phyloP scores from a whole-genome alignment of 768 basidiomycete genomes.

The Agrocybe pediades region DNA sequence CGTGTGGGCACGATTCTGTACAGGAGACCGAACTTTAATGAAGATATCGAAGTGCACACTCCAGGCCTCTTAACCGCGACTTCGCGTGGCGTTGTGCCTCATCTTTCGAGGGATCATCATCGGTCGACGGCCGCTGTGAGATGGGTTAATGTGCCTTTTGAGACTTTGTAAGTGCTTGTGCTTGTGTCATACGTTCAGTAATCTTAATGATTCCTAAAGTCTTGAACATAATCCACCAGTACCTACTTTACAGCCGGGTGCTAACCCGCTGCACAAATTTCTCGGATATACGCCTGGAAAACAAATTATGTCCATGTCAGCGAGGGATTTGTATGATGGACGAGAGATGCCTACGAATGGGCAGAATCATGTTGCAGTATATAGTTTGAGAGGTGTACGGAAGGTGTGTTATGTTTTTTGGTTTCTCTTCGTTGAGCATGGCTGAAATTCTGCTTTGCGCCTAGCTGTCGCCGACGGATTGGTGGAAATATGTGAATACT shows the following conservation, averaged over 20 bases:
- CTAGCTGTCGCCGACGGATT: slow-evolving; percentile 58
- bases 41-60: slow-evolving; percentile 48
- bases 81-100: slow-evolving; percentile 74
- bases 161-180: slow-evolving; percentile 67
- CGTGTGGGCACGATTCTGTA: slow-evolving; percentile 35
- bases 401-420: slow-evolving; percentile 45
- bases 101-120: slow-evolving; percentile 68
- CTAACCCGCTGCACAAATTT: slow-evolving; percentile 62
- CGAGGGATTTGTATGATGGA: slow-evolving; percentile 66
- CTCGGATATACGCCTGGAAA: slow-evolving; percentile 51
- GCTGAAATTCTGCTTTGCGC: background rate
- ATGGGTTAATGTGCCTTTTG: slow-evolving; percentile 76
- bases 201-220: slow-evolving; percentile 30
- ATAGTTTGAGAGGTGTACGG: slow-evolving; percentile 68
- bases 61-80: slow-evolving; percentile 65
- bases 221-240: slow-evolving; percentile 69
- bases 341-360: slow-evolving; percentile 77
- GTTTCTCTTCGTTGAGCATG: background rate
- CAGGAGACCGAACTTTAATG: slow-evolving; percentile 14
- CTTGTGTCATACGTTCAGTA: background rate
- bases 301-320: slow-evolving; percentile 59
- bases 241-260: slow-evolving; percentile 57
- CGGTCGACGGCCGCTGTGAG: slow-evolving; percentile 46
- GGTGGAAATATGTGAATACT: slow-evolving; percentile 52
- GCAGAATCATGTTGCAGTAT: slow-evolving; percentile 53